Evolutionary conservation across 495 filamentous ascomycete species (phyloP).

Genomic region (Xylaria nigripes): DNA sequence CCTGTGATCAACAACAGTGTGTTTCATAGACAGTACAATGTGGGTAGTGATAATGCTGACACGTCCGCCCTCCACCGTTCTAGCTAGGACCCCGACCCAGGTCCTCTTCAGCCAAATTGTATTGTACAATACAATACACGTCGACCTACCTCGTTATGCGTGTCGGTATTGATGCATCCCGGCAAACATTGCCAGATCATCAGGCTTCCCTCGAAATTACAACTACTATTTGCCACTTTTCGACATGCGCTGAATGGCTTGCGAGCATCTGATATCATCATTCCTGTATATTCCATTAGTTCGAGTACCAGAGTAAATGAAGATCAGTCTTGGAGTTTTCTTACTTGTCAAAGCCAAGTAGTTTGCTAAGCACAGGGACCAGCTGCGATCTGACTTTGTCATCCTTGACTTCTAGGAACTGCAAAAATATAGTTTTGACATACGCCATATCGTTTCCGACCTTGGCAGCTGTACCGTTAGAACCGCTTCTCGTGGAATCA

Average conservation of each 20-base stretch:
- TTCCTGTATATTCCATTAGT: conserved; percentile 15
- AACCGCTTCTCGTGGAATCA: conserved; percentile 51
- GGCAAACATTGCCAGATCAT: conserved; percentile 2
- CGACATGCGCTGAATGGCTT: conserved; percentile 19
- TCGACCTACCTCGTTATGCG: conserved; percentile 21
- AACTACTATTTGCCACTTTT: conserved; percentile 5
- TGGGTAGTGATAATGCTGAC: background rate
- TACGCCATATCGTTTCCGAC: conserved; percentile 69
- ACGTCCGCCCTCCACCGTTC: background rate
- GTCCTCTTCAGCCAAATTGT: conserved; percentile 7
- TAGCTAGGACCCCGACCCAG: background rate
- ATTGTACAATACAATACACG: background rate
- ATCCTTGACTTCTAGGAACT: conserved; percentile 92
- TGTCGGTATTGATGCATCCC: conserved; percentile 8
- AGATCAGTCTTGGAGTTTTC: conserved; percentile 25
- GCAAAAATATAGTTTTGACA: conserved; percentile 87
- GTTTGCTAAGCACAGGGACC: conserved; percentile 81
- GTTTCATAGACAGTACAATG: background rate
- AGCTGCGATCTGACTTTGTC: conserved; percentile 84
- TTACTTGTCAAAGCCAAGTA: conserved; percentile 86
- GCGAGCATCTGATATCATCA: conserved; percentile 21
- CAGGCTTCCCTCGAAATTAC: background rate
- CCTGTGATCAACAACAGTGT: background rate
- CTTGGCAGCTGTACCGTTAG: conserved; percentile 32
- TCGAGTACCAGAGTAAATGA: background rate